phyloP scores from a whole-genome alignment of 352 stramenopile genomes.

The Phytophthora megakarya region DNA sequence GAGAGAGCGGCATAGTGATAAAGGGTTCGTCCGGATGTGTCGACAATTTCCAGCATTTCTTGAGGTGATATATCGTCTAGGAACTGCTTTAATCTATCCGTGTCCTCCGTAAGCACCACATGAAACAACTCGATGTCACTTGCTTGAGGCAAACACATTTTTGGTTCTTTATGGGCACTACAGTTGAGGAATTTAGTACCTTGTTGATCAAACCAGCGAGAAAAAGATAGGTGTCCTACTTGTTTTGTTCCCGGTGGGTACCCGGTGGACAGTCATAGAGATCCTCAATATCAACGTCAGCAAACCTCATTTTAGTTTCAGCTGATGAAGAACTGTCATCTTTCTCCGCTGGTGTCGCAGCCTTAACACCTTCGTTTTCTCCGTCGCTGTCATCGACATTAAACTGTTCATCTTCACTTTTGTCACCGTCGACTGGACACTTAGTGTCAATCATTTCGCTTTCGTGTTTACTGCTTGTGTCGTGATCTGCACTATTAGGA shows the following conservation, averaged over 20 bases:
- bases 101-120: constrained; percentile 36
- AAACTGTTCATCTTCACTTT: constrained; percentile 30
- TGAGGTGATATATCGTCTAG: constrained; percentile 30
- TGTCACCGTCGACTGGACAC: neutral
- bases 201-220: neutral
- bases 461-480: constrained; percentile 1
- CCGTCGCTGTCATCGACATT: constrained; percentile 28
- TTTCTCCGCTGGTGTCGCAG: neutral
- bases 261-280: constrained; percentile 30
- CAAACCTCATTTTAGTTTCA: neutral
- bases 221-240: constrained; percentile 6
- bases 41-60: constrained; percentile 40
- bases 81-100: constrained; percentile 24
- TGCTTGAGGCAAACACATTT: constrained; percentile 44
- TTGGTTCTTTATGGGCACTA: constrained; percentile 8
- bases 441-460: neutral
- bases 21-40: constrained; percentile 32
- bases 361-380: constrained; percentile 9
- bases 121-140: constrained; percentile 55
- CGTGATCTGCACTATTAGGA: neutral
- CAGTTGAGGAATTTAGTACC: neutral
- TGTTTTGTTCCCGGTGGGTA: neutral
- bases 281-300: constrained; percentile 18
- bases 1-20: constrained; percentile 65
- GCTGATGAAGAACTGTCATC: neutral